Base-by-base conservation (phyloP, 2,329 filamentous ascomycete genomes). In the Cryphonectria naterciae region DNA sequence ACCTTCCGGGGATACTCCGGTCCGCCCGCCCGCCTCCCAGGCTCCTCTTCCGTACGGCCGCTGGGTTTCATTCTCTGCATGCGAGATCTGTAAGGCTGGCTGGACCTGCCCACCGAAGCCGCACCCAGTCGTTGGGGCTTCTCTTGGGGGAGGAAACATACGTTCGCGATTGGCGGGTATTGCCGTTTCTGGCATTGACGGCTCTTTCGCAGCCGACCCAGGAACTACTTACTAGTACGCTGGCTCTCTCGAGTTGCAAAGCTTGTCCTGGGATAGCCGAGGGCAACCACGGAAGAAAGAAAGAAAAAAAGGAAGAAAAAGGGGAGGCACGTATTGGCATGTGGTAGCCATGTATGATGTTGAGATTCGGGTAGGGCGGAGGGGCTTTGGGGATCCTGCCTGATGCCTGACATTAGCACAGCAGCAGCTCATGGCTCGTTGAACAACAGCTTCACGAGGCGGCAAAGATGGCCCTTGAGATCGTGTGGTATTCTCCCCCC, bases 341-440 rank as follows among this genome's bases (percentile, higher is more conserved):
- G 63, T 65, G 63, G 43, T 65, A 37, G 63, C 63, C 63, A 65
- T 65, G 63, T 22, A 32, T 52, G 17, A n/a, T 4, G 2, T 6
- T 35, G 63, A 37, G 32, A 11, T 10, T 25, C 19, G 19, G 63
- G 63, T 25, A 52, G 39, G 41, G n/a, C n/a, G 39, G 13, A 13
- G 28, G 28, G 8, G 37, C 8, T 17, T 35, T 58, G 67, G 54
- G 43, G 49, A 69, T 43, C 62, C 67, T 32, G 39, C 35, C 58
- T 49, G 46, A 41, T 35, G 63, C 63, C 41, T 60, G 37, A 43
- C 39, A 37, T 49, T 49, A n/a, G 22, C 19, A 8, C 54, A 60
- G 54, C 37, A 67, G 49, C 37, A 67, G 49, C 58, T 65, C 41
- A 28, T 32, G 7, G 49, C 68, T 35, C 25, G 35, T 66, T 37